Base-by-base conservation (phyloP, 768 basidiomycete genomes). In the Suillus subalutaceus region DNA sequence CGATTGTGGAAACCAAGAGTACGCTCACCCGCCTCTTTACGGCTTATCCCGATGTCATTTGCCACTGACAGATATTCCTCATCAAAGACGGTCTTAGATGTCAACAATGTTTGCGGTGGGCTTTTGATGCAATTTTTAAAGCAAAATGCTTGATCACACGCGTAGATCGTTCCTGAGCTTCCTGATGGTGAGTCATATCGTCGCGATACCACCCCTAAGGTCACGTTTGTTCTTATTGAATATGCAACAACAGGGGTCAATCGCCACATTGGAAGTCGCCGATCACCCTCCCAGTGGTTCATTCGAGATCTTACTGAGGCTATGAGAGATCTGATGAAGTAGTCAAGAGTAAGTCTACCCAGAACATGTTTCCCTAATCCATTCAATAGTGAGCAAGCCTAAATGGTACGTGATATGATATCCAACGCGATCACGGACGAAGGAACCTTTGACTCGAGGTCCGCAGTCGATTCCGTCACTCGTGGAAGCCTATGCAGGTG, bases 201-300 rank as follows among this genome's bases (percentile, higher is more conserved):
- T 40, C 78, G 84, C 44, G 78, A 83, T 66, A 84, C 82, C 18
- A 81, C 79, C 68, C 84, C 81, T 63, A 80, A 81, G 63, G 79
- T 82, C 1, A 74, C 81, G 40, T 80, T 83, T 61, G 77, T 78
- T 32, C 74, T 83, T 23, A 80, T 80, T 56, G 84, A 86, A 67
- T 89, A 83, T 63, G 80, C 82, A 78, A 83, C 68, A 56, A 56
- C 55, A 56, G 55, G 32, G 32, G 55, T 56, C 55, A 56, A 35
- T 37, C 20, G 71, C 86, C 20, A 82, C 83, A 1, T 79, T 84
- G 48, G 78, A 83, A 52, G 84, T 85, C 63, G 74, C 80, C 58
- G 74, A 79, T 40, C 80, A 86, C 71, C 81, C 82, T 4, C 71
- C 81, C 82, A 4, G 67, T 77, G 18, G 40, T 60, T 20, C 61